Conservation (phyloP, 2,329 filamentous ascomycete genomes). For the Pyricularia pennisetigena region DNA sequence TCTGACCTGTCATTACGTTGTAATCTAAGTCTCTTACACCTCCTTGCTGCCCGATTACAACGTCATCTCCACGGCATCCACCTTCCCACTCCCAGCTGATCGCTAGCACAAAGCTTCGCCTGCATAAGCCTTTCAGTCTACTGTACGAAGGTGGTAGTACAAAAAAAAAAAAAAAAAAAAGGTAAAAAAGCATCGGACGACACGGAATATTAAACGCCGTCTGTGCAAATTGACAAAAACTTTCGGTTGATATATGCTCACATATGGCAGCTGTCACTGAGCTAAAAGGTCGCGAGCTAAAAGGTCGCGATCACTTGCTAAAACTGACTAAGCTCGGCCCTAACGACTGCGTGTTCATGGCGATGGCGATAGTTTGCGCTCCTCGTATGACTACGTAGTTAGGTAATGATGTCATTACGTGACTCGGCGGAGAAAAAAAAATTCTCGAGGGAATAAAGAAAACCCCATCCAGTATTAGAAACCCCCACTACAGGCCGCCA, state of each 20-base stretch:
- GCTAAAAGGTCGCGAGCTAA: too few relatives aligned
- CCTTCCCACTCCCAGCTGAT: not conserved
- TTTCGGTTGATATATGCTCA: too few relatives aligned
- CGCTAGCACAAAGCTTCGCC: not conserved
- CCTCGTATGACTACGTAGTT: not conserved
- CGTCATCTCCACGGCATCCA: not conserved
- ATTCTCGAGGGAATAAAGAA: not conserved
- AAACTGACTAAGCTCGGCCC: not conserved
- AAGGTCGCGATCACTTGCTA: too few relatives aligned
- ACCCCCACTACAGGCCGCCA: not conserved
- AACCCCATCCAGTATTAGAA: not conserved
- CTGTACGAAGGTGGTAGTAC: not conserved
- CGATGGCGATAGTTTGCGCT: not conserved
- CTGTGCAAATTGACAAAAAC: not conserved
- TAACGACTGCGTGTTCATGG: not conserved
- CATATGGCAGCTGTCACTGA: not conserved
- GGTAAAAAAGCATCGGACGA: not conserved
- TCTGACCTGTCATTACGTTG: not conserved
- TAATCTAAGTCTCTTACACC: not conserved
- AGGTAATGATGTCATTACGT: not conserved
- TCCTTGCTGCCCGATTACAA: not conserved
- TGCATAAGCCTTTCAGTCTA: not conserved
- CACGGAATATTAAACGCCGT: not conserved
- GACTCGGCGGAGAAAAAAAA: not conserved
- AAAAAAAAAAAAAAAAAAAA: not conserved